Percentiles rank a stretch among this genome's conserved stretches.
These are phyloP conservation scores for Triticum timopheevii DNA, from an alignment of 176 grass and related monocot species.

Conservation along the genomic window DNA sequence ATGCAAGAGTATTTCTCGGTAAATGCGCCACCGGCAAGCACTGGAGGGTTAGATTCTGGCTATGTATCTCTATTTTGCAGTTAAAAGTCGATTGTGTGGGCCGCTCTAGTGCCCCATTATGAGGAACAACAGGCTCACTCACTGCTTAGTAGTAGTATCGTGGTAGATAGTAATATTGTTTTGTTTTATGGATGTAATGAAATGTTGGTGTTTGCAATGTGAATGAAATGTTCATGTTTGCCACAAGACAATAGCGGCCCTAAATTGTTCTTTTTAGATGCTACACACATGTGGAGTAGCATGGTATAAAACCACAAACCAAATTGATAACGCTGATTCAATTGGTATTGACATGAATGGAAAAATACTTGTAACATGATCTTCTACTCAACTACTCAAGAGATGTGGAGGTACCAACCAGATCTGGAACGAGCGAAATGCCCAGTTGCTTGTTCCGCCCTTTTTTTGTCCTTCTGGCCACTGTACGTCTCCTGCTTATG, in stretches of 20 bases:
- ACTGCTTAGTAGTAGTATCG: background rate
- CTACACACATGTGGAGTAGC: no score
- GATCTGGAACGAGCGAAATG: no score
- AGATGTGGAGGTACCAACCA: no score
- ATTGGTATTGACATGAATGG: no score
- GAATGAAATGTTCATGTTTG: constrained; percentile 23
- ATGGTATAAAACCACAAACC: no score
- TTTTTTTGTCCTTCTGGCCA: no score
- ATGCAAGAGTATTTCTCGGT: background rate
- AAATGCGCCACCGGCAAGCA: background rate
- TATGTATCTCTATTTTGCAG: constrained; percentile 5
- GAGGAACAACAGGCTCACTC: constrained; percentile 18
- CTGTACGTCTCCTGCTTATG: no score
- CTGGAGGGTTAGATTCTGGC: constrained; percentile 11
- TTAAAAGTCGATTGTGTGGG: background rate
- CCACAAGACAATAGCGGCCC: background rate
- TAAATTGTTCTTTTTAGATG: background rate
- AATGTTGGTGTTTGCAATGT: constrained; percentile 2
- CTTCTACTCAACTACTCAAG: no score
- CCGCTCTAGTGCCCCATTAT: background rate
- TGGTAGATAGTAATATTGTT: background rate
- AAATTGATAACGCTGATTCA: no score
- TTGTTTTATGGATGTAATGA: background rate
- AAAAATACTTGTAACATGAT: no score
- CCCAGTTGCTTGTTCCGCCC: no score